These are phyloP conservation scores for Perilla frutescens DNA, from an alignment of 257 asterid species.

Conservation along the genomic window DNA sequence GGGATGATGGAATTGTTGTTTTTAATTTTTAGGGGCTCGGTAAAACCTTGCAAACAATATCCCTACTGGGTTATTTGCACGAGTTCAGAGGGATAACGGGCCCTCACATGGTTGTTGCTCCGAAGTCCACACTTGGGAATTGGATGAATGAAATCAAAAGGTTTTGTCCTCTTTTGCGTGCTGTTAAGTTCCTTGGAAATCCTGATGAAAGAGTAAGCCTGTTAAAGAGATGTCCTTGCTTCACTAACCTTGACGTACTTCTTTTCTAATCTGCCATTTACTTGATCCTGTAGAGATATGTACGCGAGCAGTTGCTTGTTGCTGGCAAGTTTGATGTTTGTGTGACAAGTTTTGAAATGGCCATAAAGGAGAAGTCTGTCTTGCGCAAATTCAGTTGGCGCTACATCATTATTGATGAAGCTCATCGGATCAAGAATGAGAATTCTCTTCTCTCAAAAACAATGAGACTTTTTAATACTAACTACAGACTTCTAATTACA, in stretches of 20 bases:
- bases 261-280: constrained; percentile 17
- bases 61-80: constrained; percentile 88
- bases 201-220: constrained; percentile 97
- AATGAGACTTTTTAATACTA: constrained; percentile 89
- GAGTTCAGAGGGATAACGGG: constrained; percentile 99
- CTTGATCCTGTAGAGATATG: constrained; percentile 63
- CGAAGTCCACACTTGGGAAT: constrained; percentile 97
- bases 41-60: constrained; percentile 96
- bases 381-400: constrained; percentile 97
- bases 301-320: constrained; percentile 90
- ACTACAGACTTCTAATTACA: constrained; percentile 91
- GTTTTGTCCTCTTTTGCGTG: constrained; percentile 89
- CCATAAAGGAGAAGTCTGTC: constrained; percentile 86
- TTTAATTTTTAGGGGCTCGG: constrained; percentile 76
- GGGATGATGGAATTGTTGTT: constrained; percentile 21
- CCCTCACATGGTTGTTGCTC: constrained; percentile 99
- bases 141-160: constrained; percentile 99
- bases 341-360: constrained; percentile 99
- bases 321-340: constrained; percentile 99
- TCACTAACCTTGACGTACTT: constrained; percentile 25
- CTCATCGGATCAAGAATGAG: constrained; percentile 98
- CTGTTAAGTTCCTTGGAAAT: constrained; percentile 95
- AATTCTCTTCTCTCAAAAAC: constrained; percentile 95
- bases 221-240: constrained; percentile 6
- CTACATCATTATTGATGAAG: constrained; percentile 96